Base-by-base conservation (phyloP, 2,329 filamentous ascomycete species). In the Onygenales sp. region DNA sequence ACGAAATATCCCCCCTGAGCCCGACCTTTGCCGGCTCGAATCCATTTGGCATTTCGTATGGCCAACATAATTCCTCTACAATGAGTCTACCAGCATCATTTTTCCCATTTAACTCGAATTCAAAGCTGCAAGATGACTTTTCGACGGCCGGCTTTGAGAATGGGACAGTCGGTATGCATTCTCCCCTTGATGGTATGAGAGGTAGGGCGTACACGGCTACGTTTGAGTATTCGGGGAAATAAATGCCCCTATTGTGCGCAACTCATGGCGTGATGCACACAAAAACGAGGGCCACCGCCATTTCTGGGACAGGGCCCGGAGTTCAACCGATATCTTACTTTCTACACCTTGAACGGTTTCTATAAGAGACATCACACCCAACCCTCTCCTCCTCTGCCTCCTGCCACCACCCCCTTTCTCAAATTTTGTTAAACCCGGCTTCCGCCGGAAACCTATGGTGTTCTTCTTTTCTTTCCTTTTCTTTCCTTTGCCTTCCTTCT, bases 81-180 rank as follows among this genome's bases (percentile, higher is more conserved):
- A 57, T 71, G 54, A 70, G 63, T 44, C 64, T 70, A 10, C 66
- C 69, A 9, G 61, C 66, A 1, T 64, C 68, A 6, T 67, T 64
- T 44, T 64, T 64, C 13, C 60, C 64, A n/a, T 58, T 51, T 21
- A 27, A 31, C 27, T 35, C 35, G 35, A 49, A 43, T 31, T 13
- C 11, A 43, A 44, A 44, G 14, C 10, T 33, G 21, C 32, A 49
- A 2, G 46, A 17, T n/a, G 14, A 21, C 21, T 33, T 42, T 21
- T 21, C 33, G 11, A 21, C 21, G 9, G 27, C 2, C 7, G 14
- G 11, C 10, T 43, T 46, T 31, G 45, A 36, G 17, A 44, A 32
- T 32, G 17, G 46, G 7, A 27, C 21, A 27, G 41, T 50, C 31
- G 11, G 38, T 43, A n/a, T 39, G 11, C 32, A 50, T 27, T 38